Conservation (phyloP, 78 protist species). For the Tieghemostelium lacteum region DNA sequence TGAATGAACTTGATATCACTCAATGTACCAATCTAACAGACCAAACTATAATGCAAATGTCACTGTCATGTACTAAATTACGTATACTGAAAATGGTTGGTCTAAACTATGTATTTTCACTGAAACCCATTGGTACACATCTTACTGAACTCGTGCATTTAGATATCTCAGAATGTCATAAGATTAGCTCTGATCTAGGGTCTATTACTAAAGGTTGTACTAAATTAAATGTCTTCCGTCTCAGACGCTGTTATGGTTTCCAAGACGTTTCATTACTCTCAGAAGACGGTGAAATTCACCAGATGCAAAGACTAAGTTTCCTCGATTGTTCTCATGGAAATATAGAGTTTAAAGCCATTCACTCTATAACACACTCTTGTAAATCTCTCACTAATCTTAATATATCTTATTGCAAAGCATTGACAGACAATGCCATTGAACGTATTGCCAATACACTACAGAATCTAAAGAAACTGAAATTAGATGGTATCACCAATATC, state of each 20-base stretch:
- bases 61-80: slow-evolving; percentile 9
- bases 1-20: slow-evolving; percentile 26
- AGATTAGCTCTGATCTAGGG: slow-evolving; percentile 39
- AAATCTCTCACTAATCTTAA: slow-evolving; percentile 17
- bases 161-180: slow-evolving; percentile 70
- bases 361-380: slow-evolving; percentile 53
- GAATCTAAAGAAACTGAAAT: slow-evolving; percentile 46
- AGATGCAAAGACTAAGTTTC: slow-evolving; percentile 18
- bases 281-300: slow-evolving; percentile 61
- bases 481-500: slow-evolving; percentile 42
- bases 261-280: slow-evolving; percentile 53
- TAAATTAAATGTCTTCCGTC: slow-evolving; percentile 14
- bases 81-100: slow-evolving; percentile 36
- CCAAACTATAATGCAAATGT: slow-evolving; percentile 24
- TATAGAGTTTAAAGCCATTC: slow-evolving; percentile 59
- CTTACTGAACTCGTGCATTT: slow-evolving; percentile 30
- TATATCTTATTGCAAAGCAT: slow-evolving; percentile 45
- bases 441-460: slow-evolving; percentile 39
- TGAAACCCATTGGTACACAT: slow-evolving; percentile 48
- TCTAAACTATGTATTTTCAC: slow-evolving; percentile 33
- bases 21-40: slow-evolving; percentile 30
- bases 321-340: slow-evolving; percentile 70
- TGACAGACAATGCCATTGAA: slow-evolving; percentile 57
- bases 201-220: slow-evolving; percentile 65
- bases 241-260: slow-evolving; percentile 60